phyloP scores from a whole-genome alignment of 306 rosid species.

The Dicorynia guianensis region DNA sequence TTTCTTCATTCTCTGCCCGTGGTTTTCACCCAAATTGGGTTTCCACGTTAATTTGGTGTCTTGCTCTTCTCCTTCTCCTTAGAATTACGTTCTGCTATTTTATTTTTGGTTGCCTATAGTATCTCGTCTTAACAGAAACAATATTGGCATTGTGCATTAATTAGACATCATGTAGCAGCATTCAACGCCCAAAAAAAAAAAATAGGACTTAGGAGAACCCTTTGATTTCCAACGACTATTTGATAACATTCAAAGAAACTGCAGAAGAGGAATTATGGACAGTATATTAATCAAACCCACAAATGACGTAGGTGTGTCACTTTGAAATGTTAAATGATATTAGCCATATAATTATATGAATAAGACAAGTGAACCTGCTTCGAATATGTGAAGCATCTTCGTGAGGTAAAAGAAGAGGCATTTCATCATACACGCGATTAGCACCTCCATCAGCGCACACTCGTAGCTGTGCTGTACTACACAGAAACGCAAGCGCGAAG shows the following conservation, averaged over 20 bases:
- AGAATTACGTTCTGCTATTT: too few species aligned
- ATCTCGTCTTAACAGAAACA: too few species aligned
- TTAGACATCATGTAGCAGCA: neutral
- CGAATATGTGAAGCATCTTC: conserved; percentile 66
- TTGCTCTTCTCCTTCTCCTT: too few species aligned
- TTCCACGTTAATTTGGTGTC: too few species aligned
- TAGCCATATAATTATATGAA: neutral
- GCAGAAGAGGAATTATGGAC: too few species aligned
- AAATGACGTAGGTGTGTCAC: neutral
- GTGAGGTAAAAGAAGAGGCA: conserved; percentile 76
- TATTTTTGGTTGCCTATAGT: too few species aligned
- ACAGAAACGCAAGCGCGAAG: conserved; percentile 13
- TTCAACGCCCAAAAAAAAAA: neutral
- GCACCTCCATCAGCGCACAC: conserved; percentile 99
- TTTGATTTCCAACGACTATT: too few species aligned
- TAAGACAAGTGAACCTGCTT: conserved; percentile 50
- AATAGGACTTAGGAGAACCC: too few species aligned
- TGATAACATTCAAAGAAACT: too few species aligned
- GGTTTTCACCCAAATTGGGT: too few species aligned
- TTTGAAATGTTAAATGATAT: too few species aligned
- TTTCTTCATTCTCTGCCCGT: too few species aligned
- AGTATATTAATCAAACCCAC: neutral
- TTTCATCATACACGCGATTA: conserved; percentile 80
- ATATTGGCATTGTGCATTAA: neutral
- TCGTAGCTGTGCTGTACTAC: conserved; percentile 69